A percentile compares a stretch with the other conserved stretches of the same genome.
phyloP scores from a whole-genome alignment of 768 basidiomycete genomes.

The Exsudoporus frostii region DNA sequence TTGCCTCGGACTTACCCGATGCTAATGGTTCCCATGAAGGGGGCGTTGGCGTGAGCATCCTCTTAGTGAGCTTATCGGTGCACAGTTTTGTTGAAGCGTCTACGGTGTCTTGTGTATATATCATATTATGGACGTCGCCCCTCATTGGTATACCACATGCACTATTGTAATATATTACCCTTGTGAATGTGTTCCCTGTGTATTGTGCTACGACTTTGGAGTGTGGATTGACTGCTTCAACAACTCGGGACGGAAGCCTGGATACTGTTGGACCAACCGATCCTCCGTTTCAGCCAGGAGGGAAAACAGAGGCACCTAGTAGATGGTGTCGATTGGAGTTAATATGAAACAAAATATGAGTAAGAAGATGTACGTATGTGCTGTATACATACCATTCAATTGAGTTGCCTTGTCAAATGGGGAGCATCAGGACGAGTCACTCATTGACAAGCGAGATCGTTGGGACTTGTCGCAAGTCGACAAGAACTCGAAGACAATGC shows the following conservation, averaged over 20 bases:
- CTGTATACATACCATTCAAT: no score
- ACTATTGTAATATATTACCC: not conserved
- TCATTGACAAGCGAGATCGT: no score
- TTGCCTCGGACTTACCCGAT: not conserved
- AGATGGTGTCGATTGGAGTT: no score
- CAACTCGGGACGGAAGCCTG: not conserved
- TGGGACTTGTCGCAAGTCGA: no score
- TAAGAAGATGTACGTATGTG: no score
- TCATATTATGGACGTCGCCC: not conserved
- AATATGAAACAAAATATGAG: no score
- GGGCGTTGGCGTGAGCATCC: conserved; percentile 22
- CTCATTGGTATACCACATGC: not conserved
- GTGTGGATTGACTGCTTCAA: no score
- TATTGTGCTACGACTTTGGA: not conserved
- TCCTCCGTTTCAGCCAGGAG: not conserved
- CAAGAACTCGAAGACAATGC: no score
- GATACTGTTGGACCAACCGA: not conserved
- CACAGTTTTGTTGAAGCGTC: not conserved
- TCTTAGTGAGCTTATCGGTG: not conserved
- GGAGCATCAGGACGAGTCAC: no score
- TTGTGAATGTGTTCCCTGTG: not conserved
- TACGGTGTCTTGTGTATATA: not conserved
- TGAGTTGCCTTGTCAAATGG: no score
- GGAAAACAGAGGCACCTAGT: no score
- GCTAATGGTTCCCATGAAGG: conserved; percentile 8